Percentiles rank a stretch among this genome's conserved stretches.
Conservation (phyloP, 306 rosid species). For the Corylus americana region DNA sequence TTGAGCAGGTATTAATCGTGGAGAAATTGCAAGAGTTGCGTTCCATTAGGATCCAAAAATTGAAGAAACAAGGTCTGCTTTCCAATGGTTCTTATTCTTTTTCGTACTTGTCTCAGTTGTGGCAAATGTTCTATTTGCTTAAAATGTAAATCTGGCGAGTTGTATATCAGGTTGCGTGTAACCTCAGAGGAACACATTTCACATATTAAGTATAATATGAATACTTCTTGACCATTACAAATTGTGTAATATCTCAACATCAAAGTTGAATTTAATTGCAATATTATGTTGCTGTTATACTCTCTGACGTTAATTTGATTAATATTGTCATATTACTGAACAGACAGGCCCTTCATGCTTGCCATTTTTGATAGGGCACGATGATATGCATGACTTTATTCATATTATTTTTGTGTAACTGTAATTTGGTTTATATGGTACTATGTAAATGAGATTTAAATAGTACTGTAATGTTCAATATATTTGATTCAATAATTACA, state of each 20-base stretch:
- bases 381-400: neutral
- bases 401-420: neutral
- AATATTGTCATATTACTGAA: neutral
- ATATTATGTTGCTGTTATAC: neutral
- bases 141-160: neutral
- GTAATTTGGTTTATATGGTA: neutral
- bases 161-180: neutral
- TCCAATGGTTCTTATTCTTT: neutral
- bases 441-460: neutral
- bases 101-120: neutral
- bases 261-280: neutral
- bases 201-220: neutral
- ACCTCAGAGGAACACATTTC: neutral
- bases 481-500: neutral
- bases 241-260: neutral
- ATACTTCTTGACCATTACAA: neutral
- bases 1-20: slow-evolving; percentile 73
- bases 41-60: slow-evolving; percentile 73
- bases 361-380: neutral
- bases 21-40: slow-evolving; percentile 90
- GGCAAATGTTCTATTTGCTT: neutral
- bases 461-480: neutral
- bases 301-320: neutral
- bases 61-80: slow-evolving; percentile 83
- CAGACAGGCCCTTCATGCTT: neutral